Percentiles rank a stretch among this genome's conserved stretches.
These are phyloP conservation scores for Xylariomycetidae sp. DNA, from an alignment of 2,329 filamentous ascomycete genomes.

Conservation along the genomic window DNA sequence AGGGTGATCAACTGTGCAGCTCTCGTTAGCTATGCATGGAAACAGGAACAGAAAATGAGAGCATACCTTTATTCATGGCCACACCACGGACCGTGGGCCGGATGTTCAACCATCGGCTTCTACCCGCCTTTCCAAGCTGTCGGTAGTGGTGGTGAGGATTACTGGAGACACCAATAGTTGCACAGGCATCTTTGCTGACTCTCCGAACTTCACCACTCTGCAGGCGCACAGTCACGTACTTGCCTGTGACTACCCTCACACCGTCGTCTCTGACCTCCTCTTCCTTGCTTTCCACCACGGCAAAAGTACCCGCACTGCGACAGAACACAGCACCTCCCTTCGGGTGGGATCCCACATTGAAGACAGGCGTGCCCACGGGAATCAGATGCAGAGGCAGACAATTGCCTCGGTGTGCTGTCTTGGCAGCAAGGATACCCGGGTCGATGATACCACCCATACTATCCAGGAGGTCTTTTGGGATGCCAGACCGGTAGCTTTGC, in stretches of 20 bases:
- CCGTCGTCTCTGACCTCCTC: slow-evolving; percentile 61
- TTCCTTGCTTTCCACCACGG: slow-evolving; percentile 82
- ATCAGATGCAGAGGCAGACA: slow-evolving; percentile 95
- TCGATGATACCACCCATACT: slow-evolving; percentile 92
- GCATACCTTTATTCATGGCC: slow-evolving; percentile 91
- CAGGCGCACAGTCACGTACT: slow-evolving; percentile 76
- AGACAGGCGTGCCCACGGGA: slow-evolving; percentile 87
- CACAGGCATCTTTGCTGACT: slow-evolving; percentile 87
- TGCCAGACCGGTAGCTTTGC: slow-evolving; percentile 85
- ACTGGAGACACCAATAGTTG: slow-evolving; percentile 89
- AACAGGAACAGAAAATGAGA: slow-evolving; percentile 1
- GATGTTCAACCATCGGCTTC: slow-evolving; percentile 89
- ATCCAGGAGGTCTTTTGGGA: slow-evolving; percentile 77
- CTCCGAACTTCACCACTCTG: slow-evolving; percentile 90
- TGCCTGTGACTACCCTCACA: slow-evolving; percentile 58
- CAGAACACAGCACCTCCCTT: slow-evolving; percentile 82
- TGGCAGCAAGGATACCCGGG: slow-evolving; percentile 90
- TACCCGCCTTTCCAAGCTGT: slow-evolving; percentile 90
- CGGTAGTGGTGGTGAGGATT: slow-evolving; percentile 87
- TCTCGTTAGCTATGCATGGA: slow-evolving; percentile 4
- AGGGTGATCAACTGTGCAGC: slow-evolving; percentile 71
- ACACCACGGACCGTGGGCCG: slow-evolving; percentile 93
- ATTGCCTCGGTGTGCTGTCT: slow-evolving; percentile 90
- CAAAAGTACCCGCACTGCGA: slow-evolving; percentile 88
- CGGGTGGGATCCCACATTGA: slow-evolving; percentile 74